Conservation (phyloP, 768 basidiomycete genomes). For the Strobilomyces confusus region DNA sequence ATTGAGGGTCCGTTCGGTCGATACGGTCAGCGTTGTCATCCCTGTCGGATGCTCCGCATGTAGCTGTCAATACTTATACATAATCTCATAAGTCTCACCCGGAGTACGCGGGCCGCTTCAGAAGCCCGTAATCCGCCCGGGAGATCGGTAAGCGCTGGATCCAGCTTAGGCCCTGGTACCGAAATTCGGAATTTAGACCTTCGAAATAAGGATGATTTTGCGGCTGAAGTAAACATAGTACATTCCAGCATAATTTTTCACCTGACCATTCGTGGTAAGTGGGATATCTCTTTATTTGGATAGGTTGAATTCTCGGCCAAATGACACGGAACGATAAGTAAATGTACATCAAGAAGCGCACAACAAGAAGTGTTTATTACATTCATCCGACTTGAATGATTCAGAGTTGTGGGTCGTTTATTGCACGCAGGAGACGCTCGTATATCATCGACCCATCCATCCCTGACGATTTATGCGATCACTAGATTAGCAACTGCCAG, state of each 20-base stretch:
- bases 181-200: neutral
- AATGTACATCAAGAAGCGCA: slow-evolving; percentile 16
- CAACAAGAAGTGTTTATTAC: slow-evolving; percentile 1
- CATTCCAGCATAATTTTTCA: neutral
- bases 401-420: neutral
- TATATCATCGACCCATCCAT: slow-evolving; percentile 53
- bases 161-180: neutral
- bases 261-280: slow-evolving; percentile 1
- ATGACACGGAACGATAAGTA: slow-evolving; percentile 5
- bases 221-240: neutral
- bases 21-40: neutral
- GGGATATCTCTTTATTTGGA: slow-evolving; percentile 6
- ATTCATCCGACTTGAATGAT: neutral
- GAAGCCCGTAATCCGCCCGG: neutral
- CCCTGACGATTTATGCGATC: slow-evolving; percentile 33
- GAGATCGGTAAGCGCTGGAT: neutral
- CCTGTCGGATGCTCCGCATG: neutral
- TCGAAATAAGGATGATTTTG: neutral
- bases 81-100: slow-evolving; percentile 4
- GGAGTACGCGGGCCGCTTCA: slow-evolving; percentile 7
- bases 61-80: too few relatives aligned
- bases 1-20: neutral
- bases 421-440: neutral
- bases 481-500: neutral
- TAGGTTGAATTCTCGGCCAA: slow-evolving; percentile 1